Base-by-base conservation (phyloP, 352 stramenopile species). In the Phytophthora colocasiae region DNA sequence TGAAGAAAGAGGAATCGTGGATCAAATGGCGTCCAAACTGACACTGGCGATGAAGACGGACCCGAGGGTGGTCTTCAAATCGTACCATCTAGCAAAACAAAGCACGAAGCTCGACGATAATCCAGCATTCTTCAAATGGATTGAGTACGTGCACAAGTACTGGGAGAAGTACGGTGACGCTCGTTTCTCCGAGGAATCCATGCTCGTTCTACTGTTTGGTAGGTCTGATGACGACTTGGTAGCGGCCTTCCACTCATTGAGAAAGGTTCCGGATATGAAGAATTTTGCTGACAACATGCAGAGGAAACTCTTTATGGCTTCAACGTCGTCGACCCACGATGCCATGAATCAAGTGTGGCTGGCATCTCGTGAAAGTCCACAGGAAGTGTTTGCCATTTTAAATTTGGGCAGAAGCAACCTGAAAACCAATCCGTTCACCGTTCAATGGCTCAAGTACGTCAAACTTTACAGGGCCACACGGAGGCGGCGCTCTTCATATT, bases 261-360 rank as follows among this genome's bases (percentile, higher is more conserved):
- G 22, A 32, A 19, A 19, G 41, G 17, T 22, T 11, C 40, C 40
- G 4, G 9, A 6, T 12, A 49, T 45, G 26, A 59, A 59, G 51
- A 14, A 15, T 19, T 19, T 19, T 12, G 51, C 38, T 29, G 51
- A 59, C n/a, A 4, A 22, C n/a, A 50, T 59, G 51, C 51, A 59
- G 34, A 19, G 0, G 19, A 19, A 19, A 19, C 19, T 19, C 19
- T 19, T 19, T 19, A 19, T 19, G 19, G 19, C 12, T 4, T 57
- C 19, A 12, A 9, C 34, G 7, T 36, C 32, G 6, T 36, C 32
- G 6, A 46, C 10, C 7, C 49, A 22, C 49, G 10, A 11, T 6
- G 6, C 22, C 11, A 10, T 45, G 49, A 24, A 12, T 12, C 17
- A 48, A 29, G 36, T 29, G 17, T 48, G 41, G 41, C 41, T 48